Evolutionary conservation across 176 grass and related monocot genomes (phyloP).

Genomic region (Phoenix dactylifera): DNA sequence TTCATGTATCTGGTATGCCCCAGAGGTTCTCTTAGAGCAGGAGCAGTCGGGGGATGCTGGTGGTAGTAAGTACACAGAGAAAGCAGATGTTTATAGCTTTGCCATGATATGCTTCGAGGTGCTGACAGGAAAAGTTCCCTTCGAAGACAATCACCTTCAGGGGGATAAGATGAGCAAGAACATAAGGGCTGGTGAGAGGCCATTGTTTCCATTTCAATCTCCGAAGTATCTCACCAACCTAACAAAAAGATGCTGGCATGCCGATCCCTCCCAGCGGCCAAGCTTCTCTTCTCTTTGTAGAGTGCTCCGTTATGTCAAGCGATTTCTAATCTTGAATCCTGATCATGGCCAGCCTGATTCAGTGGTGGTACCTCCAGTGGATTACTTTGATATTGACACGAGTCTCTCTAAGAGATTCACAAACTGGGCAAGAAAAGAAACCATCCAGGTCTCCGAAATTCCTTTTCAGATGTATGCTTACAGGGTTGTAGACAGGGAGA

Average conservation of each 20-base stretch:
- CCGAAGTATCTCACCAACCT: slow-evolving; percentile 76
- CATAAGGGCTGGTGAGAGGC: slow-evolving; percentile 70
- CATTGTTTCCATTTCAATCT: slow-evolving; percentile 75
- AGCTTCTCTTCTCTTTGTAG: slow-evolving; percentile 66
- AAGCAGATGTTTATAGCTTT: slow-evolving; percentile 92
- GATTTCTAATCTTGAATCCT: slow-evolving; percentile 80
- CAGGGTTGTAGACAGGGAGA: slow-evolving; percentile 66
- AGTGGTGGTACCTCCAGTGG: slow-evolving; percentile 19
- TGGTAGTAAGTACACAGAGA: slow-evolving; percentile 43
- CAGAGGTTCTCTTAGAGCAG: slow-evolving; percentile 47
- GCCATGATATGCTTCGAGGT: slow-evolving; percentile 93
- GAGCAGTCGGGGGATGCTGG: slow-evolving; percentile 6
- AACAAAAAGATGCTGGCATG: slow-evolving; percentile 79
- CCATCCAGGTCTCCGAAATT: slow-evolving; percentile 33
- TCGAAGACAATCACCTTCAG: slow-evolving; percentile 91
- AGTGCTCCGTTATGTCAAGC: slow-evolving; percentile 70
- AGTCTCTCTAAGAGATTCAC: slow-evolving; percentile 44
- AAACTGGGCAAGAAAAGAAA: slow-evolving; percentile 35
- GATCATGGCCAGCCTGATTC: slow-evolving; percentile 56
- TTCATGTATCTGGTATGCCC: slow-evolving; percentile 77
- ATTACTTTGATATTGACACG: slow-evolving; percentile 67
- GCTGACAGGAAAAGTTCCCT: slow-evolving; percentile 82
- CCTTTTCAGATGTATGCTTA: slow-evolving; percentile 93
- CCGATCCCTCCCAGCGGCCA: slow-evolving; percentile 68
- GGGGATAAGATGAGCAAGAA: slow-evolving; percentile 94